These are phyloP conservation scores for Neurospora sp. DNA, from an alignment of 495 filamentous ascomycete species.

Conservation along the genomic window DNA sequence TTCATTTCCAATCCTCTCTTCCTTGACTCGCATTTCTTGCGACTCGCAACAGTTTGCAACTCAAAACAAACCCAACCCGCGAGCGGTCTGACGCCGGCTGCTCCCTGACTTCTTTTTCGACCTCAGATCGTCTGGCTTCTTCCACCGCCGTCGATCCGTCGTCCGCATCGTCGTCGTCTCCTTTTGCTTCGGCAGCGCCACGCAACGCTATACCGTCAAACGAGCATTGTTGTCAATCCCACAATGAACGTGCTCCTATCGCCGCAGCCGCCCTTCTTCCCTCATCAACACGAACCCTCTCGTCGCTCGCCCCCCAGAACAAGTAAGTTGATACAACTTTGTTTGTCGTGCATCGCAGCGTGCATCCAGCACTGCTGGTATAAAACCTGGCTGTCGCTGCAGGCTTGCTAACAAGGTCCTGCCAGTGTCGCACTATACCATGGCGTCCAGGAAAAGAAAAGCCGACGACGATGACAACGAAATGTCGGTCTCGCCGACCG, in stretches of 20 bases:
- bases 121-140: not conserved
- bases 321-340: conserved; percentile 42
- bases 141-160: not conserved
- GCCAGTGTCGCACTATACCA: conserved; percentile 47
- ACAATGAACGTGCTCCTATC: conserved; percentile 43
- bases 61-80: not conserved
- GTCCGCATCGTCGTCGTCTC: not conserved
- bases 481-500: conserved; percentile 77
- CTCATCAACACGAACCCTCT: conserved; percentile 62
- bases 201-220: conserved; percentile 1
- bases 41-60: not conserved
- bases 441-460: conserved; percentile 68
- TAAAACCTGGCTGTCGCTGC: not conserved
- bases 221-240: conserved; percentile 3
- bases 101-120: not conserved
- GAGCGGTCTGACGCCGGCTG: not conserved
- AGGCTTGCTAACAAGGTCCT: conserved; percentile 15
- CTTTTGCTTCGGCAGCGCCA: conserved; percentile 2
- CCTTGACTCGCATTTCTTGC: not conserved
- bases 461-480: conserved; percentile 79
- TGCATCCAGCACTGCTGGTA: not conserved
- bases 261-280: conserved; percentile 57
- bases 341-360: not conserved
- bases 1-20: conserved; percentile 3
- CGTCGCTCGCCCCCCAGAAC: conserved; percentile 61